Conservation (phyloP, 805 yeast genomes). For the Candida chilensis region DNA sequence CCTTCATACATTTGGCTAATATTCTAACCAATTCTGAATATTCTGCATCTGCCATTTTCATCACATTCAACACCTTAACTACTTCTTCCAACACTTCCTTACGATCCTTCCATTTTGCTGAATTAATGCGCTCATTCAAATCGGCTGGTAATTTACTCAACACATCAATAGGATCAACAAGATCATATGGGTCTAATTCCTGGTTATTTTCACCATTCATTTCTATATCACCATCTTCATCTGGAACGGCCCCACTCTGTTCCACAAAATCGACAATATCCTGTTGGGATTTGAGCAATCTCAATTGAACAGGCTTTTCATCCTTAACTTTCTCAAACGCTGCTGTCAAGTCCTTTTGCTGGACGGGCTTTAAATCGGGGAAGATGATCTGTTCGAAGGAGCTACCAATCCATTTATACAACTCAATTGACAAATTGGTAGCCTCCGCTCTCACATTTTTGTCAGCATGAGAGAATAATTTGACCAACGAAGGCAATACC, state of each 20-base stretch:
- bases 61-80: conserved; percentile 37
- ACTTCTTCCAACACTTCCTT: conserved; percentile 74
- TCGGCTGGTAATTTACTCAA: conserved; percentile 57
- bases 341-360: conserved; percentile 72
- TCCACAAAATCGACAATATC: conserved; percentile 25
- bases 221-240: conserved; percentile 12
- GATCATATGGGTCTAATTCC: conserved; percentile 56
- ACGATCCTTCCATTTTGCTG: conserved; percentile 86
- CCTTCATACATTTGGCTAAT: conserved; percentile 70
- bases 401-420: conserved; percentile 69
- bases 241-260: conserved; percentile 7
- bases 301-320: conserved; percentile 37
- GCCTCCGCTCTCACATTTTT: conserved; percentile 78
- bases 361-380: conserved; percentile 79
- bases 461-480: conserved; percentile 79
- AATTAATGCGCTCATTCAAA: conserved; percentile 41
- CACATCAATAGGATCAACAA: conserved; percentile 63
- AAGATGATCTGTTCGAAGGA: conserved; percentile 50
- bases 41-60: conserved; percentile 51
- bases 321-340: conserved; percentile 48
- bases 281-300: conserved; percentile 48
- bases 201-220: conserved; percentile 18
- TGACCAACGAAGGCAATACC: conserved; percentile 49
- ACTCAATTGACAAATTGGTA: conserved; percentile 52
- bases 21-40: conserved; percentile 53